Base-by-base conservation (phyloP, 805 yeast genomes). In the Saccharomycopsis sp. region DNA sequence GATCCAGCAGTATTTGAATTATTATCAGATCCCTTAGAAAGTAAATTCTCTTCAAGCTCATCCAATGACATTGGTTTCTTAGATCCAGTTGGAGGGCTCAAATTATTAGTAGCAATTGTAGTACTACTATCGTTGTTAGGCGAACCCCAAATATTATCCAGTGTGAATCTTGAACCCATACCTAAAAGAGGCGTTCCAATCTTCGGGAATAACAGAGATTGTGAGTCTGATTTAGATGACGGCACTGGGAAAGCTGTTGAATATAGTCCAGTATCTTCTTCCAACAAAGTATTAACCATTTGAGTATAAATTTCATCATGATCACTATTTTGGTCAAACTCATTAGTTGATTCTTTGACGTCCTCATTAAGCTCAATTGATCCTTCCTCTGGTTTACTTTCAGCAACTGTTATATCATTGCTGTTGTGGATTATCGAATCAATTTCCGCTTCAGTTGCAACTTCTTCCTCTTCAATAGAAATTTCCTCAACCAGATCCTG, bases 221-320 rank as follows among this genome's bases (percentile, higher is more conserved):
- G 14, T 14, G 20, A 14, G 11, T 14, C 35, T 14, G 35, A 8
- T 5, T 17, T 17, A 9, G 29, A 8, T 9, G 29, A 26, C 29
- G 29, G 29, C 13, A 13, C 11, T 26, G 29, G 11, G 17, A 31
- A 31, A 7, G 14, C 35, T 9, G 9, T 7, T 31, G 35, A 31
- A 20, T 14, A 31, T 9, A 6, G 7, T 20, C 14, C 7, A 8
- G 28, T 16, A 16, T 29, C 37, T 4, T 60, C 64, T 40, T 54
- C 54, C 14, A 62, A 59, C 38, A 61, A 54, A 2, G 60, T 54
- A 45, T 58, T 59, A 27, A 62, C 66, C 65, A 62, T 62, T 22
- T 47, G 7, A 14, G 20, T 31, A 20, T 14, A 14, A 8, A 14
- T 14, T 9, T 14, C 19, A 9, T 14, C 35, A 17, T 31, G 14